A percentile compares a stretch with the other conserved stretches of the same genome.
These are phyloP conservation scores for Fusarium camptoceras DNA, from an alignment of 2,329 filamentous ascomycete species.

Conservation along the genomic window DNA sequence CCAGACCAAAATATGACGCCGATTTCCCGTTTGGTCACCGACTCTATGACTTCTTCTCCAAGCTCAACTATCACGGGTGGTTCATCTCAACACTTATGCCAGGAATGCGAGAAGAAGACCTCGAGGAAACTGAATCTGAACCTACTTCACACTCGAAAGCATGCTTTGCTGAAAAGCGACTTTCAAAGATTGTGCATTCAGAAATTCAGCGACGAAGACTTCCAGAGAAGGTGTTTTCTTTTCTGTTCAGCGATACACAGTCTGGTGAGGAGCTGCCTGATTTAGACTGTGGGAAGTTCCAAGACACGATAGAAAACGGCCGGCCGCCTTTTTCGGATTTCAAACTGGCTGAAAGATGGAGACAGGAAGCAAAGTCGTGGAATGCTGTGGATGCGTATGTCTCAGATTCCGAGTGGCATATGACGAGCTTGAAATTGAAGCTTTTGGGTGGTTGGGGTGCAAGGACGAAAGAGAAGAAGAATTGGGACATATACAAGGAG, in stretches of 20 bases:
- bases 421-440: not conserved
- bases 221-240: not conserved
- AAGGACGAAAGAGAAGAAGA: not conserved
- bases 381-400: not conserved
- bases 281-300: fast-evolving
- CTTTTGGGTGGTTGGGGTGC: not conserved
- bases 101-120: not conserved
- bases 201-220: not conserved
- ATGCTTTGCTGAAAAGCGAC: fast-evolving
- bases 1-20: fast-evolving
- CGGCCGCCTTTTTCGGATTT: fast-evolving
- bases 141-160: fast-evolving
- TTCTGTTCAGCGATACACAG: not conserved
- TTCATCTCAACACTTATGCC: not conserved
- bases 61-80: not conserved
- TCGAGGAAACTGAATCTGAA: not conserved
- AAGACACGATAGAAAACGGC: fast-evolving
- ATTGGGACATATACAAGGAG: not conserved
- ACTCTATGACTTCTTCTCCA: not conserved
- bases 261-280: fast-evolving
- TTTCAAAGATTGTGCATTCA: not conserved
- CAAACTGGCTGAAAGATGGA: not conserved
- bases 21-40: fast-evolving
- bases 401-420: not conserved
- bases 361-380: not conserved